Evolutionary conservation across 768 basidiomycete species (phyloP).

Genomic region (Boletellus emodensis): DNA sequence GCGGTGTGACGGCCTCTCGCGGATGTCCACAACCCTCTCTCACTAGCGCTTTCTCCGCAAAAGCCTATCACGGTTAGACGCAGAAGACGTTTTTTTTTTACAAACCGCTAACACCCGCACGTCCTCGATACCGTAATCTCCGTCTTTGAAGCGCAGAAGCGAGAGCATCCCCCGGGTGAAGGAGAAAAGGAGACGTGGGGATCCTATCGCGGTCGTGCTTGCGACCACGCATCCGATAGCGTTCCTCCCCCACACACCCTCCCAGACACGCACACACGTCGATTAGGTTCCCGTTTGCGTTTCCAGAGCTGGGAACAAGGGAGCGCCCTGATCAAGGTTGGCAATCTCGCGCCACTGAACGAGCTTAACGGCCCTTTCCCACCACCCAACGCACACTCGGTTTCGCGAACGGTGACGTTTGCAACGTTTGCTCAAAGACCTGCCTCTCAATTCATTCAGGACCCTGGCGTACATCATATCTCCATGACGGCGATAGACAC

Average conservation of each 20-base stretch:
- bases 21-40: background rate
- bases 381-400: background rate
- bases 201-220: background rate
- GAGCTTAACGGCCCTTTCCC: too few relatives aligned
- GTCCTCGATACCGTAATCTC: slow-evolving; percentile 34
- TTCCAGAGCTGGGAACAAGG: too few relatives aligned
- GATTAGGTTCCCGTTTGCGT: slow-evolving; percentile 4
- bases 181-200: slow-evolving; percentile 7
- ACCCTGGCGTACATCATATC: slow-evolving; percentile 13
- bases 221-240: background rate
- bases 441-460: slow-evolving; percentile 14
- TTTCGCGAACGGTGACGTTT: slow-evolving; percentile 12
- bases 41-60: slow-evolving; percentile 26
- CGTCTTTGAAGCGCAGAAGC: slow-evolving; percentile 18
- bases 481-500: too few relatives aligned
- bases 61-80: slow-evolving; percentile 33
- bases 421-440: slow-evolving; percentile 5
- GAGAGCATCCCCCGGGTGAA: slow-evolving; percentile 1
- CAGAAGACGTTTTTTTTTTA: slow-evolving; percentile 4
- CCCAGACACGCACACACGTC: background rate
- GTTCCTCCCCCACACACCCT: slow-evolving; percentile 6
- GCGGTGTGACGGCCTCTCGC: too few relatives aligned
- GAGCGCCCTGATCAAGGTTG: too few relatives aligned
- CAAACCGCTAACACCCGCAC: slow-evolving; percentile 27
- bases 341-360: too few relatives aligned